Evolutionary conservation across 768 basidiomycete species (phyloP), one percentile per base, ranked within the genome.

Genomic region (Tylopilus cervinicoccineus): DNA sequence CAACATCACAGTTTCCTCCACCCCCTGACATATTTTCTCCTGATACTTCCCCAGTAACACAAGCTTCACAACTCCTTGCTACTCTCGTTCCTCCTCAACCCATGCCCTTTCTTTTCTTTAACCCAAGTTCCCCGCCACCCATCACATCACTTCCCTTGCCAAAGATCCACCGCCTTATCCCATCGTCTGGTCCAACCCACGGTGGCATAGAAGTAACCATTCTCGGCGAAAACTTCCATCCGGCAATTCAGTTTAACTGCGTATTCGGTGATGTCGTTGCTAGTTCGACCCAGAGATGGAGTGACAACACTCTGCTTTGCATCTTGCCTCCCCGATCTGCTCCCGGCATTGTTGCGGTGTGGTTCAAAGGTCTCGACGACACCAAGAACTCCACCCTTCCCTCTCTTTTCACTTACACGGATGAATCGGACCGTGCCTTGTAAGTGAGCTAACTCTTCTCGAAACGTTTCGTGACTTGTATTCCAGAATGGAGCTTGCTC

Each of bases 201-300:
- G 94, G 94, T 27, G 95, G 95, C 2, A 93, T 91, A 55, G 93
- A 96, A 68, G 87, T 99, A 28, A 98, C 95, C 2, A 72, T 99
- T 16, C 78, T 96, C 7, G 96, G 96, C 9, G 82, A 87, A 44
- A 90, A 93, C 65, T 97, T 99, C 69, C 83, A 88, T 60, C 77
- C 84, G 0, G 76, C 80, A 36, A 65, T 86, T 45, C 80, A 81
- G 54, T 71, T 90, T 23, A 81, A 80, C 45, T 89, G 91, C 56
- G 72, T 92, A 2, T 99, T 99, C 66, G 95, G 95, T 22, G 88
- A 86, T 56, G 75, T 83, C 10, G 64, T 78, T 12, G 86, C 94
- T 9, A 88, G 84, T 48, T 87, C 87, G 10, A 94, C 92, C 0
- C 88, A 90, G 57, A 76, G 87, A 33, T 97, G 92, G 89, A 90